These are phyloP conservation scores for Quercus dentata DNA, from an alignment of 306 rosid species.

Conservation along the genomic window DNA sequence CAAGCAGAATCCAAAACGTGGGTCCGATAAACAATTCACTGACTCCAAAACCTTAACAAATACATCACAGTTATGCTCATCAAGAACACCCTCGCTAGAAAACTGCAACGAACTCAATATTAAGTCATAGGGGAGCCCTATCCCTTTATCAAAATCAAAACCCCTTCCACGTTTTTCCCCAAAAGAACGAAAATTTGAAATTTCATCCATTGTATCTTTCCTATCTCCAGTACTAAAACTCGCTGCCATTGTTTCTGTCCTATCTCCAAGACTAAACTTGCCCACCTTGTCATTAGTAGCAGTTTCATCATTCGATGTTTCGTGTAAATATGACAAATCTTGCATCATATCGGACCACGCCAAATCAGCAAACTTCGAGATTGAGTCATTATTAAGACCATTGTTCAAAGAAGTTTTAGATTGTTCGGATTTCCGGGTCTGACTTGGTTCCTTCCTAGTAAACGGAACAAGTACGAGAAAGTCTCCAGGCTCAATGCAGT, in stretches of 20 bases:
- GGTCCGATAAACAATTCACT: slow-evolving; percentile 59
- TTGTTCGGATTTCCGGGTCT: slow-evolving; percentile 26
- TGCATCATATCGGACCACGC: slow-evolving; percentile 73
- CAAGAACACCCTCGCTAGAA: slow-evolving; percentile 25
- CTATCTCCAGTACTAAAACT: slow-evolving; percentile 11
- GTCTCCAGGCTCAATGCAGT: slow-evolving; percentile 37
- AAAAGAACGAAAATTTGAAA: slow-evolving; percentile 7
- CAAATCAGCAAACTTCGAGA: slow-evolving; percentile 51
- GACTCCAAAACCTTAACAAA: slow-evolving; percentile 54
- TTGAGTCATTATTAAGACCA: slow-evolving; percentile 26
- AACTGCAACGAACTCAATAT: slow-evolving; percentile 39
- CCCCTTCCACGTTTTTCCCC: slow-evolving; percentile 20
- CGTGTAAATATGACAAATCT: slow-evolving; percentile 54
- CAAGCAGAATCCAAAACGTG: slow-evolving; percentile 60
- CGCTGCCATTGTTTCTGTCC: slow-evolving; percentile 2
- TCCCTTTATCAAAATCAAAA: slow-evolving; percentile 34
- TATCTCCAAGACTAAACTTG: slow-evolving; percentile 11
- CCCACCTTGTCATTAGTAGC: slow-evolving; percentile 4
- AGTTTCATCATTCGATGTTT: not conserved
- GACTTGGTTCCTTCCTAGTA: slow-evolving; percentile 40
- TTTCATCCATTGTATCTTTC: slow-evolving; percentile 17
- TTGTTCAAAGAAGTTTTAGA: slow-evolving; percentile 16
- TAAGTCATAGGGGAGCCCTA: slow-evolving; percentile 49
- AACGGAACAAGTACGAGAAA: slow-evolving; percentile 74
- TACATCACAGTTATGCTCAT: slow-evolving; percentile 39